These are phyloP conservation scores for Kernera saxatilis DNA, from an alignment of 345 rosid genomes.

Conservation along the genomic window DNA sequence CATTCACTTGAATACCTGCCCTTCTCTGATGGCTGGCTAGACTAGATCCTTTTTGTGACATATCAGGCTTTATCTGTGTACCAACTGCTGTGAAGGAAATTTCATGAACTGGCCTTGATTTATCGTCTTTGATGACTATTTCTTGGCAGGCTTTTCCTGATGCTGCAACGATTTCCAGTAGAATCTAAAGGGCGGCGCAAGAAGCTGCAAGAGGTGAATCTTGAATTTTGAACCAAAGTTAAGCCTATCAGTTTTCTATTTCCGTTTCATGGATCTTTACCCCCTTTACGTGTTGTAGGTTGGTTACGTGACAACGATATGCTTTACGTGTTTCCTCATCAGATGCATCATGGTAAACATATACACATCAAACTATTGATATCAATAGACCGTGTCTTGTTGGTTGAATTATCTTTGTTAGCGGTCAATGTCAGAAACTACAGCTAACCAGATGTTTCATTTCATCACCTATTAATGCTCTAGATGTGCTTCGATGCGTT, in stretches of 20 bases:
- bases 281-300: slow-evolving; percentile 37
- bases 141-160: slow-evolving; percentile 53
- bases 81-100: background rate
- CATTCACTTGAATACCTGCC: background rate
- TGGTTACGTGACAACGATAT: slow-evolving; percentile 64
- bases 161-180: slow-evolving; percentile 80
- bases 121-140: background rate
- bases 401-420: background rate
- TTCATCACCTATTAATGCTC: background rate
- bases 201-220: slow-evolving; percentile 72
- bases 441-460: slow-evolving; percentile 8
- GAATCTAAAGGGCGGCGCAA: slow-evolving; percentile 84
- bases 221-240: background rate
- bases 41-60: background rate
- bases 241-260: background rate
- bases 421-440: background rate
- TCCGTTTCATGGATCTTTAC: background rate
- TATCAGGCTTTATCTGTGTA: background rate
- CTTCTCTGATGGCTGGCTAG: slow-evolving; percentile 10
- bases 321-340: slow-evolving; percentile 72
- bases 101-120: background rate
- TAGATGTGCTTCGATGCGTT: slow-evolving; percentile 46
- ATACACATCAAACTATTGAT: background rate
- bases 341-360: slow-evolving; percentile 61
- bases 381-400: background rate